phyloP scores from a whole-genome alignment of 2,329 filamentous ascomycete genomes.

The Colletotrichum tanaceti region DNA sequence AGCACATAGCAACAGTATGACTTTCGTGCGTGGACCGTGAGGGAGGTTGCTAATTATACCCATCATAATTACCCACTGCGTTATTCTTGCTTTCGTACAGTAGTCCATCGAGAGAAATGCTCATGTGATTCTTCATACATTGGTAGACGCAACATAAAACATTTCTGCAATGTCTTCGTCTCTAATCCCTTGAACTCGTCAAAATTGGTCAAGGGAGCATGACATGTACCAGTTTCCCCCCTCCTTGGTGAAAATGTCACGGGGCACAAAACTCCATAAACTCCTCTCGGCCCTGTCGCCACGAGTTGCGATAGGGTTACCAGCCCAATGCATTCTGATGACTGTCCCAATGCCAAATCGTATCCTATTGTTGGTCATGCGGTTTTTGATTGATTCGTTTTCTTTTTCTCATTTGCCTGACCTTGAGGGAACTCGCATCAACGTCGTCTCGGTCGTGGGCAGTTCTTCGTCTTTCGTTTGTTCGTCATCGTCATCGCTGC shows the following conservation, averaged over 20 bases:
- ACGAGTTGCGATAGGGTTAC: constrained; percentile 1
- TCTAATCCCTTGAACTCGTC: constrained; percentile 5
- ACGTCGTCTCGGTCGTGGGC: constrained; percentile 30
- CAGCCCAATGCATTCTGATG: constrained; percentile 35
- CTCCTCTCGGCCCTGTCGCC: constrained; percentile 26
- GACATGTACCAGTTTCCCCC: constrained; percentile 9
- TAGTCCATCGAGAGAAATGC: constrained; percentile 24
- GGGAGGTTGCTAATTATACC: constrained; percentile 17
- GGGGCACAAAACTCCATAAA: constrained; percentile 4
- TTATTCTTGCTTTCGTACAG: constrained; percentile 26
- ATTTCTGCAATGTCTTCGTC: constrained; percentile 1
- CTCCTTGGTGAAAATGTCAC: background rate
- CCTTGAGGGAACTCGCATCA: constrained; percentile 15
- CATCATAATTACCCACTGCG: constrained; percentile 6
- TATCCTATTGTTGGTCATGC: constrained; percentile 19
- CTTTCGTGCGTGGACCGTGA: background rate
- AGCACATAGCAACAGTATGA: background rate
- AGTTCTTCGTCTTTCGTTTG: background rate
- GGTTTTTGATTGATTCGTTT: too few relatives aligned
- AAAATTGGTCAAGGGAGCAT: constrained; percentile 2
- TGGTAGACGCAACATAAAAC: background rate
- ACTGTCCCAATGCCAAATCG: constrained; percentile 19
- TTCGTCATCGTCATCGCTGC: constrained; percentile 23
- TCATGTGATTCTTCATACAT: constrained; percentile 22
- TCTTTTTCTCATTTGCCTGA: background rate